Evolutionary conservation across 352 stramenopile species (phyloP), one percentile per base, ranked within the genome.

Genomic region (Globisporangium apiculatum): DNA sequence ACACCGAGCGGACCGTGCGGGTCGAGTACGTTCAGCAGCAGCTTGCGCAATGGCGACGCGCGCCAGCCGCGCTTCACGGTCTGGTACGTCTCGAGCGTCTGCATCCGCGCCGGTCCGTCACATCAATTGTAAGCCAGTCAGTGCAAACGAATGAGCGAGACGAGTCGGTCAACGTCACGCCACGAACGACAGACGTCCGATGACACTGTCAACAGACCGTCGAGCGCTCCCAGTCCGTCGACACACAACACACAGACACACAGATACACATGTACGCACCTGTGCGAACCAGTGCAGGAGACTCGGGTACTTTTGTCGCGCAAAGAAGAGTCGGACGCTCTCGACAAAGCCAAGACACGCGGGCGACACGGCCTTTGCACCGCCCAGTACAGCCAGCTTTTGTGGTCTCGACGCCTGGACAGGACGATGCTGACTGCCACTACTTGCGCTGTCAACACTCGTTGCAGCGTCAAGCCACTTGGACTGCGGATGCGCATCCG

Each of bases 31-130:
- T 95, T 95, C 42, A 87, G 60, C 43, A 93, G 51, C 15, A 94
- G 57, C 8, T 78, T 88, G 57, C 80, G 75, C 51, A 95, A 48
- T 54, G 79, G 80, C 7, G 86, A 92, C 0, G 24, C 40, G 0
- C 9, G 37, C 80, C 83, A 95, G 0, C 86, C 83, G 1, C 31
- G 66, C 12, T 77, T 77, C 15, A 89, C 76, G 11, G 85, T 91
- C 50, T 91, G 83, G 58, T 94, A 95, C 12, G 74, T 84, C 24
- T 90, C 76, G 2, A 83, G 67, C 1, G 84, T 95, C 85, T 95
- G 42, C 62, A 49, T 9, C 41, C 60, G 8, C 38, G 58, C 48
- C 5, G 43, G 17, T 50, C 4, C 65, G 5, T 9, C 18, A 35
- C 9, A 31, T 31, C 24, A 3, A 31, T 31, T 31, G 24, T 31